phyloP scores from a whole-genome alignment of 1,284 basidiomycete genomes.

The Tylopilus sp. region DNA sequence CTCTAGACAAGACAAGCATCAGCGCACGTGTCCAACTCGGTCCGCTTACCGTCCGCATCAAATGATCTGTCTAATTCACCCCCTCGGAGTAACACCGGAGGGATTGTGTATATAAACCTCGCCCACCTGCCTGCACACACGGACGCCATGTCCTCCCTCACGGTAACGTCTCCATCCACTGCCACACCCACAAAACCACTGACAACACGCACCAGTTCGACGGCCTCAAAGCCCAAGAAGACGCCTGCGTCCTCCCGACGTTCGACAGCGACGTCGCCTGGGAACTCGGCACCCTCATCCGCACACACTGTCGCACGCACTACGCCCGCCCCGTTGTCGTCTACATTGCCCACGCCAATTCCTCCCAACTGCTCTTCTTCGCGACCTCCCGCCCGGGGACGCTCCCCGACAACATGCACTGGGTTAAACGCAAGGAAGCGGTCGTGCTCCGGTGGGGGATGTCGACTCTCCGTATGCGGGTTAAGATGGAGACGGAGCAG shows the following conservation, averaged over 20 bases:
- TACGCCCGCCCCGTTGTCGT: constrained; percentile 22
- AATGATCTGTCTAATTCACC: too few species aligned
- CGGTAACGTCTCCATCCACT: not conserved
- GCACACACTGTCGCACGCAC: constrained; percentile 31
- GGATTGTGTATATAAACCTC: too few species aligned
- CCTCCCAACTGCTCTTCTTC: constrained; percentile 42
- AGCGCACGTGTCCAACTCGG: too few species aligned
- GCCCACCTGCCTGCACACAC: too few species aligned
- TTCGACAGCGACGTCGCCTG: constrained; percentile 41
- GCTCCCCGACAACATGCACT: constrained; percentile 46
- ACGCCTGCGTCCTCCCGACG: constrained; percentile 28
- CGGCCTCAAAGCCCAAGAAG: constrained; percentile 26
- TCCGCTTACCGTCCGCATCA: too few species aligned
- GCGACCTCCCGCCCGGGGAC: constrained; percentile 43
- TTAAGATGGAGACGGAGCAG: constrained; percentile 5
- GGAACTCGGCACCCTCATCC: constrained; percentile 45
- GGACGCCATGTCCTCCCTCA: not conserved
- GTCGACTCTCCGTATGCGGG: constrained; percentile 39
- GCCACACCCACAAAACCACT: not conserved
- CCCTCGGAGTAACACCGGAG: too few species aligned
- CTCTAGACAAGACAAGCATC: too few species aligned
- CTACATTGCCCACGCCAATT: constrained; percentile 43
- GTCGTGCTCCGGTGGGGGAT: constrained; percentile 46
- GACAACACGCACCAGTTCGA: constrained; percentile 14
- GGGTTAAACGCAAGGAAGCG: constrained; percentile 50